Conservation (phyloP, 108 stramenopile species). For the Cylindrotheca fusiformis region DNA sequence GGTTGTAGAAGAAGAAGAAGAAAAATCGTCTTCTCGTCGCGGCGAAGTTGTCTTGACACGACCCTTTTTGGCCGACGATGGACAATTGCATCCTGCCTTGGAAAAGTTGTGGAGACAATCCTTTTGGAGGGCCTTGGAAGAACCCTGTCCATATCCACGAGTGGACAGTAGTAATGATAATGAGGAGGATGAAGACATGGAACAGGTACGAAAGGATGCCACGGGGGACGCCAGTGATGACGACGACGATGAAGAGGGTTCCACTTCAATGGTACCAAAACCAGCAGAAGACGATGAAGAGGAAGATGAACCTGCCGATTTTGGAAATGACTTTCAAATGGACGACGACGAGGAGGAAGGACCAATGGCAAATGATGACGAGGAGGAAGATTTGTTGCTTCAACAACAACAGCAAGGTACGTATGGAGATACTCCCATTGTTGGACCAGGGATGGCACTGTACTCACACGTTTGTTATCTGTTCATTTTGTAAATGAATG, state of each 20-base stretch:
- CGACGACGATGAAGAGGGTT: constrained; percentile 8
- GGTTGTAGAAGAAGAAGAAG: constrained; percentile 42
- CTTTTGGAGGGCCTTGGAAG: constrained; percentile 49
- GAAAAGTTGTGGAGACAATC: constrained; percentile 60
- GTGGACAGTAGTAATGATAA: constrained; percentile 28
- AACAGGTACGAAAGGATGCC: constrained; percentile 9
- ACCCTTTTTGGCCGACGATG: constrained; percentile 77
- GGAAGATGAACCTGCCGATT: constrained; percentile 8
- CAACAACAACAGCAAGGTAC: constrained; percentile 24
- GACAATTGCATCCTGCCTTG: constrained; percentile 62
- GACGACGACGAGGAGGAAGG: constrained; percentile 48
- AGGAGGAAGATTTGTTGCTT: constrained; percentile 20
- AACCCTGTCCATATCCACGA: constrained; percentile 47
- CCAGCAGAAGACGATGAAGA: constrained; percentile 3
- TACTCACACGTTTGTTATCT: too few relatives aligned
- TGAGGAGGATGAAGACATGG: constrained; percentile 16
- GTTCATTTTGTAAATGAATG: too few relatives aligned
- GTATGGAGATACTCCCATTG: constrained; percentile 33
- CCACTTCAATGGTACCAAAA: not conserved
- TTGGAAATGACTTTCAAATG: constrained; percentile 13
- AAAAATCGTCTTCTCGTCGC: not conserved
- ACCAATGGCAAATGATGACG: constrained; percentile 21
- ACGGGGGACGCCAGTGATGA: not conserved
- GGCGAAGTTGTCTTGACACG: constrained; percentile 38
- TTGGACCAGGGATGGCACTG: too few relatives aligned